Conservation (phyloP, 495 filamentous ascomycete genomes). For the Daldinia grandis region DNA sequence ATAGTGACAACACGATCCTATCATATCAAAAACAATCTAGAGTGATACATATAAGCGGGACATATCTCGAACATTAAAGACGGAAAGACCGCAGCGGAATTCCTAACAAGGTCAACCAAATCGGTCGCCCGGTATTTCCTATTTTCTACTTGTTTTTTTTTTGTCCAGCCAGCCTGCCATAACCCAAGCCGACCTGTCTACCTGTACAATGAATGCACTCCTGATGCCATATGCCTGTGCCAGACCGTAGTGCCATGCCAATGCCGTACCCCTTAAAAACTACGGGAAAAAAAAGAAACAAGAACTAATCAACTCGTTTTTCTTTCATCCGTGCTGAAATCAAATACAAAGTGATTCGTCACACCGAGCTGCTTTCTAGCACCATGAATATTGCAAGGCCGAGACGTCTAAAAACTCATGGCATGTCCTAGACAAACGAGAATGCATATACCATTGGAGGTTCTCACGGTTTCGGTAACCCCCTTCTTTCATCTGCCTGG, state of each 20-base stretch:
- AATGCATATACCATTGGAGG: conserved; percentile 41
- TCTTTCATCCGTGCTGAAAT: conserved; percentile 15
- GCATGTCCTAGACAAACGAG: conserved; percentile 40
- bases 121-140: conserved; percentile 27
- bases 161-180: conserved; percentile 28
- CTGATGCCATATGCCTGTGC: conserved; percentile 35
- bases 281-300: conserved; percentile 15
- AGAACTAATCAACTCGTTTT: conserved; percentile 29
- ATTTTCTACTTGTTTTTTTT: conserved; percentile 26
- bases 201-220: conserved; percentile 42
- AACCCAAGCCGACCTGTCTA: conserved; percentile 38
- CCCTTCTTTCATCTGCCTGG: conserved; percentile 18
- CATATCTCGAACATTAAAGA: conserved; percentile 8
- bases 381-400: conserved; percentile 28
- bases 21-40: not conserved
- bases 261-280: conserved; percentile 33
- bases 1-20: conserved; percentile 2
- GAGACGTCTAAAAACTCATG: conserved; percentile 21
- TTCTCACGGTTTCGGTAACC: conserved; percentile 3
- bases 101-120: conserved; percentile 21
- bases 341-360: conserved; percentile 33
- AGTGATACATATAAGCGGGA: not conserved
- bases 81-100: not conserved
- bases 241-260: conserved; percentile 30
- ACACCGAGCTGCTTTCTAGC: conserved; percentile 27